Evolutionary conservation across 371 early-diverging fungal genomes (phyloP).

Genomic region (Mortierella sp.): DNA sequence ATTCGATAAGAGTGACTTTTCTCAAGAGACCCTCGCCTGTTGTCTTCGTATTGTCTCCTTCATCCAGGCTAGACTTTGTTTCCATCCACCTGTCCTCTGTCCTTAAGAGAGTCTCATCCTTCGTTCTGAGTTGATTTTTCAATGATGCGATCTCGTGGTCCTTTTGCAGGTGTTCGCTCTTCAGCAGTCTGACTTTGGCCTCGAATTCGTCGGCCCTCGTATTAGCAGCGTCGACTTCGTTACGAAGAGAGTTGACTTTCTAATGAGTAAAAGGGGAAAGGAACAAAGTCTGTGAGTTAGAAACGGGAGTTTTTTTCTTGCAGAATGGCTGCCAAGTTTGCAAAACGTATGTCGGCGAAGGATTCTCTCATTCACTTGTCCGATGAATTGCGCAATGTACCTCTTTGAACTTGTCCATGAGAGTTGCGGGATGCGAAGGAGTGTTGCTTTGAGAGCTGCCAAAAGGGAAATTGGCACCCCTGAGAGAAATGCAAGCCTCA

Average conservation of each 20-base stretch:
- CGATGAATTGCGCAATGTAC: constrained; percentile 30
- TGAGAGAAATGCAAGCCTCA: no score
- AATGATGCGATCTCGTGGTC: constrained; percentile 79
- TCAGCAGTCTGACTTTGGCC: constrained; percentile 68
- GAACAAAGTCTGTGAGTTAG: no score
- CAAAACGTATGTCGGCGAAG: not conserved
- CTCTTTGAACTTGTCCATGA: constrained; percentile 64
- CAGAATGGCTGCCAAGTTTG: not conserved
- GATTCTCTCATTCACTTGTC: not conserved
- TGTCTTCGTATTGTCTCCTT: constrained; percentile 66
- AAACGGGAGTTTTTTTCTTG: no score
- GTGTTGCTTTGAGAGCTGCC: constrained; percentile 2
- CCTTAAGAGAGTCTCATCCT: constrained; percentile 72
- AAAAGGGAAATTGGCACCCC: no score
- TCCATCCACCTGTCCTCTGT: constrained; percentile 64
- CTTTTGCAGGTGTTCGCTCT: constrained; percentile 68
- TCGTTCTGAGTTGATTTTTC: constrained; percentile 68
- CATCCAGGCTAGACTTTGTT: constrained; percentile 64
- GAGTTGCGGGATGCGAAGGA: not conserved
- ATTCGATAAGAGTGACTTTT: constrained; percentile 69
- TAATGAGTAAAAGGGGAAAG: constrained; percentile 20
- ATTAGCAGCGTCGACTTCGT: constrained; percentile 70
- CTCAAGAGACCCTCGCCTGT: constrained; percentile 69
- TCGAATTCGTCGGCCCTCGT: constrained; percentile 73
- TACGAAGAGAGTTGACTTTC: constrained; percentile 75